Base-by-base conservation (phyloP, 2,329 filamentous ascomycete species). In the Zymoseptoria ardabiliae region DNA sequence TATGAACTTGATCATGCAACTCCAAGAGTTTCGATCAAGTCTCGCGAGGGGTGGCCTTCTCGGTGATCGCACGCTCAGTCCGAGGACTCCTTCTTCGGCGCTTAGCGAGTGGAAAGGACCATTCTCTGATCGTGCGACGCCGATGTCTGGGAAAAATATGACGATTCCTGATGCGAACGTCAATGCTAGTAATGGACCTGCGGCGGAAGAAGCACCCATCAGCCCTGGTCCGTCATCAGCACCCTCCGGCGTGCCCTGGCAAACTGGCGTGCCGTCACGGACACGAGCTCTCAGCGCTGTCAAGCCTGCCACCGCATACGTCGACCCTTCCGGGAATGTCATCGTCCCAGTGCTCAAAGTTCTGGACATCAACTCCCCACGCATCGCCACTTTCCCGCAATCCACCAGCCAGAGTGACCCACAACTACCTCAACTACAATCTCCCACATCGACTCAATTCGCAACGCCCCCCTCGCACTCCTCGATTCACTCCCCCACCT, bases 1-100 rank as follows among this genome's bases (percentile, higher is more conserved):
- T 73, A 95, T 95, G 90, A 90, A 90, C 66, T 79, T 95, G 65
- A 91, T 95, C 81, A 94, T 94, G 79, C 91, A 90, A 66, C 77
- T 95, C 53, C 89, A 92, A 72, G 89, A 93, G 69, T 93, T 92
- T 70, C 81, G 62, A 74, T 82, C 65, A 71, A 81, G 69, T 75
- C 79, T 73, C 3, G 63, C 68, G 11, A 63, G 68, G 13, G 71
- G 71, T 20, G 69, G 78, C 75, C 54, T 71, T 3, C 60, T 72
- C 49, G 63, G 65, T 8, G 68, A 71, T 50, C 68, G 72, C 22
- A 65, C 65, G 25, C 59, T 73, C 10, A 71, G 69, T 25, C 72
- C 72, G 7, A 68, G 71, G 20, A 70, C 70, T 20, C 69, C 72
- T 23, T 66, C 66, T 52, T 72, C 72, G 10, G 69, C 70, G 1